Conservation (phyloP, 805 yeast genomes). For the Lachancea mirantina region DNA sequence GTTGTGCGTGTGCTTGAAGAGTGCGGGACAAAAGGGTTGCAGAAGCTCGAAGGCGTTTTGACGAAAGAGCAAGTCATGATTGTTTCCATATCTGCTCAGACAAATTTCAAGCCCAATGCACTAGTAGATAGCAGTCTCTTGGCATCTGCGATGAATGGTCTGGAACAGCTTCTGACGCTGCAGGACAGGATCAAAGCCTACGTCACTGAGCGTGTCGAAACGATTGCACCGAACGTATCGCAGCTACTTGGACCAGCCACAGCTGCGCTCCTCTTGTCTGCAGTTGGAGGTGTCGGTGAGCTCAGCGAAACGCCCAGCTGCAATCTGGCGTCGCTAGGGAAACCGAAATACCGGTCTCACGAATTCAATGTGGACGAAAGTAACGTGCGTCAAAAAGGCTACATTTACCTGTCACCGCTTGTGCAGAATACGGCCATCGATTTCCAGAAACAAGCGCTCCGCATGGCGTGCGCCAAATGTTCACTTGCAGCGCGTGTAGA, state of each 20-base stretch:
- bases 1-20: slow-evolving; percentile 47
- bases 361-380: slow-evolving; percentile 32
- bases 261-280: slow-evolving; percentile 65
- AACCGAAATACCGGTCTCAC: slow-evolving; percentile 30
- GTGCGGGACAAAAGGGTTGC: slow-evolving; percentile 29
- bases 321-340: slow-evolving; percentile 73
- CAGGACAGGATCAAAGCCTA: slow-evolving; percentile 41
- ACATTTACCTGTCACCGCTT: slow-evolving; percentile 52
- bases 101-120: slow-evolving; percentile 32
- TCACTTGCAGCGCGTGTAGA: slow-evolving; percentile 82
- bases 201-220: slow-evolving; percentile 48
- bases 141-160: slow-evolving; percentile 33
- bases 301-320: slow-evolving; percentile 72
- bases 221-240: slow-evolving; percentile 74
- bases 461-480: slow-evolving; percentile 74
- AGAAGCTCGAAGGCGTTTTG: slow-evolving; percentile 37
- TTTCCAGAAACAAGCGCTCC: slow-evolving; percentile 57
- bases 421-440: slow-evolving; percentile 54
- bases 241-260: slow-evolving; percentile 64
- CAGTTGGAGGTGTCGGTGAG: slow-evolving; percentile 59
- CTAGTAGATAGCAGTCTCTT: slow-evolving; percentile 34
- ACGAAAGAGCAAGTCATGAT: slow-evolving; percentile 63
- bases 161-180: slow-evolving; percentile 40
- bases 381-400: slow-evolving; percentile 60
- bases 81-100: slow-evolving; percentile 65